phyloP scores from a whole-genome alignment of 495 filamentous ascomycete species.

The Chaetomium tenue region DNA sequence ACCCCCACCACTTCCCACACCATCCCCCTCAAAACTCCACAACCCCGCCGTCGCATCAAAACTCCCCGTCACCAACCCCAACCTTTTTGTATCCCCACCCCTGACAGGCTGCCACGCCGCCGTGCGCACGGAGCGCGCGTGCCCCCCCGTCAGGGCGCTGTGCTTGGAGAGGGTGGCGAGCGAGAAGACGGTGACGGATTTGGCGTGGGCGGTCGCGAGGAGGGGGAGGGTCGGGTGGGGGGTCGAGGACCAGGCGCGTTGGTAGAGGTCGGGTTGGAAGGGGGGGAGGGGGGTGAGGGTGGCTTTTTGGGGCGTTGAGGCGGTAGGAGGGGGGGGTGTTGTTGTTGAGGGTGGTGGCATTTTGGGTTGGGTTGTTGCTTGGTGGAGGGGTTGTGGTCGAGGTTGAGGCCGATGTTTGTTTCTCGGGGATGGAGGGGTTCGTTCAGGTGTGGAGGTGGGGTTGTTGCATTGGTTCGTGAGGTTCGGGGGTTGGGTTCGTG shows the following conservation, averaged over 20 bases:
- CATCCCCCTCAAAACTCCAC: conserved; percentile 64
- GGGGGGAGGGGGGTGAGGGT: conserved; percentile 41
- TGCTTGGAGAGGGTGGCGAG: conserved; percentile 74
- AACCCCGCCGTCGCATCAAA: conserved; percentile 90
- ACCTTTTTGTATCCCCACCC: conserved; percentile 39
- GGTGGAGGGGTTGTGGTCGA: neutral
- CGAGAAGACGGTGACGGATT: conserved; percentile 83
- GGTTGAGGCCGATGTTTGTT: neutral
- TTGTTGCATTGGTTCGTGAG: no score
- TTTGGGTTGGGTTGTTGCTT: neutral
- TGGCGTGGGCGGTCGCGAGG: conserved; percentile 82
- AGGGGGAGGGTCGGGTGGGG: conserved; percentile 86
- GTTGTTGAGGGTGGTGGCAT: neutral
- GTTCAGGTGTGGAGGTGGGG: no score
- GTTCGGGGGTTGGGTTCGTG: neutral
- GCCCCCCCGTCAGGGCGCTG: conserved; percentile 77
- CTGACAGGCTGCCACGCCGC: conserved; percentile 75
- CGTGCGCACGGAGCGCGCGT: conserved; percentile 79
- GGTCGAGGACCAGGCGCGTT: conserved; percentile 80
- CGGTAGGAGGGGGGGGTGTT: neutral
- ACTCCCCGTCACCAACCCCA: conserved; percentile 82
- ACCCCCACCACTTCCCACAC: neutral
- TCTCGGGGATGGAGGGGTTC: no score
- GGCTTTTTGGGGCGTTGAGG: no score
- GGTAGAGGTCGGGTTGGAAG: conserved; percentile 66